These are phyloP conservation scores for Candida dendrica DNA, from an alignment of 805 yeast genomes.

Conservation along the genomic window DNA sequence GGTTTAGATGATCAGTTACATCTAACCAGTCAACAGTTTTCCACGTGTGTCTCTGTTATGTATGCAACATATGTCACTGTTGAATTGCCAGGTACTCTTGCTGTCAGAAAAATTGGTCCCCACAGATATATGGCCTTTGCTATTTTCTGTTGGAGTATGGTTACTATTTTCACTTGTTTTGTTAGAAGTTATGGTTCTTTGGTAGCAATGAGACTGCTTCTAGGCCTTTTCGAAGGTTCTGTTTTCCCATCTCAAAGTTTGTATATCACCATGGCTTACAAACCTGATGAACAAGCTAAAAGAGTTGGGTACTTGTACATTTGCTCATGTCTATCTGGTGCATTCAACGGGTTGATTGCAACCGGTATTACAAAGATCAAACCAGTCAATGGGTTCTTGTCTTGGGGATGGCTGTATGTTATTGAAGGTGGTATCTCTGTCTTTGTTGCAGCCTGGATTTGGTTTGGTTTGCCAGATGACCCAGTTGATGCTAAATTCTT, in stretches of 20 bases:
- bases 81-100: slow-evolving; percentile 27
- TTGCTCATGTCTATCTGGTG: slow-evolving; percentile 35
- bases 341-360: slow-evolving; percentile 37
- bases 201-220: slow-evolving; percentile 30
- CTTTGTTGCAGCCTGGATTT: slow-evolving; percentile 30
- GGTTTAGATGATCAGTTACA: slow-evolving; percentile 34
- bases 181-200: slow-evolving; percentile 26
- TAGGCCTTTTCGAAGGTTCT: slow-evolving; percentile 38
- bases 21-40: slow-evolving; percentile 28
- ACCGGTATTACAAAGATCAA: slow-evolving; percentile 27
- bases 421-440: slow-evolving; percentile 35
- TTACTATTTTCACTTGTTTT: slow-evolving; percentile 26
- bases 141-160: slow-evolving; percentile 25
- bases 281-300: slow-evolving; percentile 28
- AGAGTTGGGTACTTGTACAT: slow-evolving; percentile 33
- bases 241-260: slow-evolving; percentile 32
- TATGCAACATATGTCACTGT: slow-evolving; percentile 33
- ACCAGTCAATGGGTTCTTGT: slow-evolving; percentile 27
- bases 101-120: slow-evolving; percentile 12
- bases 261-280: slow-evolving; percentile 29
- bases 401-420: slow-evolving; percentile 40
- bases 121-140: slow-evolving; percentile 17
- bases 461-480: slow-evolving; percentile 30
- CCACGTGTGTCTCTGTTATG: slow-evolving; percentile 35
- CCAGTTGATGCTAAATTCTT: slow-evolving; percentile 40